Percentiles rank a stretch among this genome's conserved stretches.
Conservation (phyloP, 495 filamentous ascomycete genomes). For the Talaromyces liani region DNA sequence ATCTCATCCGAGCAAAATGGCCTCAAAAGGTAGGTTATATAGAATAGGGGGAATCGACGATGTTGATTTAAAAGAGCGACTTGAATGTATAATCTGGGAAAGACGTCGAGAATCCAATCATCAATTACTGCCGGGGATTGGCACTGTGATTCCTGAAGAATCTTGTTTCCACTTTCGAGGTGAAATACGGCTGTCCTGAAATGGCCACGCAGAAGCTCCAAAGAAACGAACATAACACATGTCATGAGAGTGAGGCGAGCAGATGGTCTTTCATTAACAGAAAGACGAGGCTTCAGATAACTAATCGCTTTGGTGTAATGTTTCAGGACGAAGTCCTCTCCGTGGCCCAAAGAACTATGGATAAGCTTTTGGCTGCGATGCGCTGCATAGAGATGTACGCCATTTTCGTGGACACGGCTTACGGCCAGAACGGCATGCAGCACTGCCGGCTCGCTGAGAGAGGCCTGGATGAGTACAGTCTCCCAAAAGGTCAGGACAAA, state of each 20-base stretch:
- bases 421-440: conserved; percentile 58
- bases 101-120: background rate
- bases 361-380: background rate
- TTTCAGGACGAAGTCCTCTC: conserved; percentile 12
- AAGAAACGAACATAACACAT: conserved; percentile 41
- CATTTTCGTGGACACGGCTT: conserved; percentile 53
- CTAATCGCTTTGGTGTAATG: conserved; percentile 22
- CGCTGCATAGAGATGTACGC: conserved; percentile 11
- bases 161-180: conserved; percentile 27
- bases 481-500: conserved; percentile 58
- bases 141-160: background rate
- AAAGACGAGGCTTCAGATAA: background rate
- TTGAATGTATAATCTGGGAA: background rate
- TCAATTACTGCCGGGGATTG: background rate
- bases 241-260: conserved; percentile 16
- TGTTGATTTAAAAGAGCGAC: background rate
- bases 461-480: conserved; percentile 46
- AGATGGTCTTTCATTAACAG: background rate
- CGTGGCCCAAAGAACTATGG: conserved; percentile 13
- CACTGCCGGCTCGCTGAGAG: conserved; percentile 52
- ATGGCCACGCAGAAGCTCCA: conserved; percentile 44
- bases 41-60: background rate
- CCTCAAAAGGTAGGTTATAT: background rate
- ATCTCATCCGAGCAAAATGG: background rate
- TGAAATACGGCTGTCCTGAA: conserved; percentile 34